A percentile compares a stretch with the other conserved stretches of the same genome.
Evolutionary conservation across 78 protist genomes (phyloP).

Genomic region (Emiliania huxleyi): DNA sequence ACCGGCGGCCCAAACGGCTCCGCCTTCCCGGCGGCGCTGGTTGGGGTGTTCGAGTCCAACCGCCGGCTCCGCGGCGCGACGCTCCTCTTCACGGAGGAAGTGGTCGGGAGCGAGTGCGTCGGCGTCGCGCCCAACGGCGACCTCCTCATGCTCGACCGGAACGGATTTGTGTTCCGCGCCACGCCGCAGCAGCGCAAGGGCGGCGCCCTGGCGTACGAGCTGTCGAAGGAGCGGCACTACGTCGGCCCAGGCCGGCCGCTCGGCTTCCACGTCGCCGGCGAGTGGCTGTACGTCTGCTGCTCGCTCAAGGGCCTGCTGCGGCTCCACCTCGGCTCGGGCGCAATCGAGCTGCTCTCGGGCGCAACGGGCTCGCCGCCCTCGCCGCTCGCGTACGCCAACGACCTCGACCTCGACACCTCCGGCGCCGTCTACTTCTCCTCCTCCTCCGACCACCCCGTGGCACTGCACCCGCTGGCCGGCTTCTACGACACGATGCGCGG

Average conservation of each 20-base stretch:
- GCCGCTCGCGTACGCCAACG: not conserved
- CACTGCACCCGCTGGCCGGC: not conserved
- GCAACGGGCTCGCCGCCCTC: not conserved
- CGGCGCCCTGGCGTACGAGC: not conserved
- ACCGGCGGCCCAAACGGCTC: not conserved
- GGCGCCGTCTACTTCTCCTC: not conserved
- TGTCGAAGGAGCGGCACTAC: not conserved
- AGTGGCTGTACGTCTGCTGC: not conserved
- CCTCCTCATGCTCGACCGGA: not conserved
- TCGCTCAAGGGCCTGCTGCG: not conserved
- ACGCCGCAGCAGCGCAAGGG: not conserved
- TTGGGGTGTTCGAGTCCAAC: not conserved
- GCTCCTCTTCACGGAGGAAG: not conserved
- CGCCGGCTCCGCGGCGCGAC: not conserved
- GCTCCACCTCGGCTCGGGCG: not conserved
- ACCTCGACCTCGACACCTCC: not conserved
- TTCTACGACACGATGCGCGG: constrained; percentile 1
- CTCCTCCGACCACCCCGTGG: not conserved
- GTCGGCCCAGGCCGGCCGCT: not conserved
- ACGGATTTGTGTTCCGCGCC: not conserved
- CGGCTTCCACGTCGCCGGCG: not conserved
- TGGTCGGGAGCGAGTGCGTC: not conserved
- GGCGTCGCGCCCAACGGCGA: not conserved
- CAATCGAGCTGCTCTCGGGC: not conserved
- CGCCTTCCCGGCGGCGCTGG: not conserved